Base-by-base conservation (phyloP, 2,329 filamentous ascomycete genomes). In the Curvularia eragrostidis region DNA sequence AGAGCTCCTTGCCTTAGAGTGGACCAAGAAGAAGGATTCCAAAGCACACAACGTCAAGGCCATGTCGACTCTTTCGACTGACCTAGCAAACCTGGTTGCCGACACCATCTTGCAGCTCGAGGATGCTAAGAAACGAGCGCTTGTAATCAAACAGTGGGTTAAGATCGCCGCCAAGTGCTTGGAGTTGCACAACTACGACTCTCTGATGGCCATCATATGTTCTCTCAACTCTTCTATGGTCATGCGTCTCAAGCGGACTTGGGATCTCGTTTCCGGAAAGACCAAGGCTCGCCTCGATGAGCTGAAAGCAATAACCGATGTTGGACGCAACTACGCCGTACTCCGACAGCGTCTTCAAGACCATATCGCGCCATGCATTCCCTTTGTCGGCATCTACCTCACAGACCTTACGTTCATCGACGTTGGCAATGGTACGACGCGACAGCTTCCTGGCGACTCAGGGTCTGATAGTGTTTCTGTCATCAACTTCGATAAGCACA, bases 401-500 rank as follows among this genome's bases (percentile, higher is more conserved):
- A 99, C 95, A 0, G 95, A 99, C 73, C 82, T 99, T 36, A 97
- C 93, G 0, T 98, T 99, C 77, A 90, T 97, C 53, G 93, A 98
- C 73, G 93, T 94, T 63, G 95, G 95, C 61, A 98, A 98, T 76
- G 90, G 91, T 32, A 87, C 91, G 5, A 93, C 89, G 2, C 91
- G 94, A 69, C 89, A 89, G 68, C 85, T 96, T 19, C 86, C 86
- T 72, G 83, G 73, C 56, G 79, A 63, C n/a, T 77, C 79, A 34
- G 80, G 82, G 6, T 81, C 82, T 13, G 86, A 90, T n/a, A 84
- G 87, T 28, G 84, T 91, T 69, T 87, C 88, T 0, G 91, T 98
- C 30, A 92, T 99, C 83, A 99, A 99, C 79, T 98, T 97, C 70
- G 94, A 98, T 82, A 98, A 98, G 80, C 93, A 98, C 75, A 90